A percentile compares a stretch with the other conserved stretches of the same genome.
phyloP scores from a whole-genome alignment of 1,139 yeast species.

The Taphrina communis region DNA sequence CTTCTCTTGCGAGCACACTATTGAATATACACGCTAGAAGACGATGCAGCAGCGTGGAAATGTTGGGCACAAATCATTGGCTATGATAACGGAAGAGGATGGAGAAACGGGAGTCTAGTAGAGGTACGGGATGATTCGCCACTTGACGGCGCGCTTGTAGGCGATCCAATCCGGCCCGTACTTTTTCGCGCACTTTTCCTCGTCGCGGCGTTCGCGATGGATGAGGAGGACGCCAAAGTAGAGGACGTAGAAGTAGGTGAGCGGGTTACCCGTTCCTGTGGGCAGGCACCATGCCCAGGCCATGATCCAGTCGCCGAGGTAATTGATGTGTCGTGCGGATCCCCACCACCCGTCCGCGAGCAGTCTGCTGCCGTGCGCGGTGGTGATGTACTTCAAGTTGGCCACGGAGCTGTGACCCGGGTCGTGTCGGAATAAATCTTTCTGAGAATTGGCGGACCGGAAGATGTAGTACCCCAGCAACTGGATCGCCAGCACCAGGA shows the following conservation, averaged over 20 bases:
- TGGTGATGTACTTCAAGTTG: slow-evolving; percentile 67
- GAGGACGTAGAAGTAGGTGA: slow-evolving; percentile 84
- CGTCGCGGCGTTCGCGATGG: slow-evolving; percentile 91
- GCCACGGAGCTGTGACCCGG: slow-evolving; percentile 63
- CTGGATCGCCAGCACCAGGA: slow-evolving; percentile 54
- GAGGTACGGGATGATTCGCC: slow-evolving; percentile 84
- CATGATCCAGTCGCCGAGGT: slow-evolving; percentile 93
- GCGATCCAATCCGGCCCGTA: slow-evolving; percentile 85
- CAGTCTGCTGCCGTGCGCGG: slow-evolving; percentile 71
- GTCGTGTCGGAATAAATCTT: slow-evolving; percentile 77
- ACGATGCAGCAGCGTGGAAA: too few relatives aligned
- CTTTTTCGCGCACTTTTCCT: slow-evolving; percentile 82
- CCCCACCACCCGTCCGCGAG: slow-evolving; percentile 97
- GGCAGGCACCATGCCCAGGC: slow-evolving; percentile 93
- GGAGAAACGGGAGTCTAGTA: slow-evolving; percentile 56
- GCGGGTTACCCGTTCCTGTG: slow-evolving; percentile 78
- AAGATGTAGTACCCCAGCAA: slow-evolving; percentile 78
- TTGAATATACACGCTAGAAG: too few relatives aligned
- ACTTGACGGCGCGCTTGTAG: slow-evolving; percentile 81
- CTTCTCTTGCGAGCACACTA: too few relatives aligned
- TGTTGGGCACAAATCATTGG: too few relatives aligned
- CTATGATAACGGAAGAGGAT: too few relatives aligned
- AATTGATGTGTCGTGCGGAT: slow-evolving; percentile 86
- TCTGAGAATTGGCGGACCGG: slow-evolving; percentile 81
- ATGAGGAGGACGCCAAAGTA: slow-evolving; percentile 81